Evolutionary conservation across 2,329 filamentous ascomycete species (phyloP), one percentile per base, ranked within the genome.

Genomic region (Lasiodiplodia hormozganensis): DNA sequence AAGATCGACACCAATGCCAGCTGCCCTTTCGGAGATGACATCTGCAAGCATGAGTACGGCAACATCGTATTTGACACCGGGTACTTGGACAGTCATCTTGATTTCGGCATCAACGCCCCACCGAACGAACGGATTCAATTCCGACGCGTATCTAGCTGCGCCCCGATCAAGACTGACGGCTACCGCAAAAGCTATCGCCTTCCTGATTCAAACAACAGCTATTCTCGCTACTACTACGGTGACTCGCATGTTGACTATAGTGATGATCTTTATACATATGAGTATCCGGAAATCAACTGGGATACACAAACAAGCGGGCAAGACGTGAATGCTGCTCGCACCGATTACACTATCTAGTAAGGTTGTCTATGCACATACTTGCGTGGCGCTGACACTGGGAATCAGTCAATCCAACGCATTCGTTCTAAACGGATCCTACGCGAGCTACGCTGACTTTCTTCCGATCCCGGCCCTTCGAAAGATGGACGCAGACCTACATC

Each of bases 401-500:
- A 34, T 2, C 38, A 62, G 58, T 11, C 23, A 25, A 14, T 31
- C 49, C 21, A 23, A 62, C 18, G 58, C 58, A 14, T 49, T 40
- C 23, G 40, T 62, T 21, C 4, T 62, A 11, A 62, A 62, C 40
- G 58, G 58, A 16, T 49, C 58, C 16, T 49, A 62, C 40, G 34
- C 40, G 3, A 62, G 14, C 16, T 40, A 34, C 38, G 28, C 31
- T n/a, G 16, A 56, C 25, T 65, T 65, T n/a, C 18, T 18, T 16
- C 75, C 78, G 1, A 74, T 77, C 31, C 70, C 73, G 14, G 72
- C 70, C 49, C 74, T 81, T 36, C 71, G 71, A 4, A 69, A 71
- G 14, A 71, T 65, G 2, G 73, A 79, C 52, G 74, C 75, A 10
- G 78, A 80, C 54, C 57, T 76, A 3, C 71, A 72, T 16, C 56